phyloP scores from a whole-genome alignment of 306 rosid genomes.

The Vigna angularis region DNA sequence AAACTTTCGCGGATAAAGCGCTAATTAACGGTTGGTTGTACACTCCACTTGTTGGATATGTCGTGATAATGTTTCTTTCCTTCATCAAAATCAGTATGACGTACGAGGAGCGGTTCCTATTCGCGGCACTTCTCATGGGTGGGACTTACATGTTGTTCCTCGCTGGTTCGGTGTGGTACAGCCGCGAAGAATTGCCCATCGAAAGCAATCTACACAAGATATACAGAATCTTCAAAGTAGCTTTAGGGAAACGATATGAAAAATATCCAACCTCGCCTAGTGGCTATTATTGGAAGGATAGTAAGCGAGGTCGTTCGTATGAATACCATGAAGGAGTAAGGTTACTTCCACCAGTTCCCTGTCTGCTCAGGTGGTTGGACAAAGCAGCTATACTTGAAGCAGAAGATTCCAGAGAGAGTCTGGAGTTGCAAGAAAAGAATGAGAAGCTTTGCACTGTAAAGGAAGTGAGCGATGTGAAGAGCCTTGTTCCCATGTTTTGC shows the following conservation, averaged over 20 bases:
- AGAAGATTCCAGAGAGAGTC: not conserved
- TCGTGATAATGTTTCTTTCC: rapidly evolving
- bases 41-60: not conserved
- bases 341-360: not conserved
- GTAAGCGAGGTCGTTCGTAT: not conserved
- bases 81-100: rapidly evolving
- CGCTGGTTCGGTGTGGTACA: not conserved
- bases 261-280: not conserved
- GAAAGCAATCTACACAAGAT: not conserved
- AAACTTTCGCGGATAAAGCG: not conserved
- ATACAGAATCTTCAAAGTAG: not conserved
- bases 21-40: not conserved
- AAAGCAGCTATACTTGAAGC: not conserved
- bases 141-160: constrained; percentile 6
- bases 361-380: not conserved
- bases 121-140: not conserved
- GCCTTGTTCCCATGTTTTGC: constrained; percentile 8
- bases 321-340: not conserved
- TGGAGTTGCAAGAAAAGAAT: not conserved
- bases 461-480: constrained; percentile 21
- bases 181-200: not conserved
- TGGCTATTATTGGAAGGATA: constrained; percentile 21
- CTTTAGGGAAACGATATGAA: not conserved
- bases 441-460: not conserved
- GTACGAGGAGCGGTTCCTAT: not conserved